phyloP scores from a whole-genome alignment of 192 early-diverging fungal genomes.

The Coemansia sp. region DNA sequence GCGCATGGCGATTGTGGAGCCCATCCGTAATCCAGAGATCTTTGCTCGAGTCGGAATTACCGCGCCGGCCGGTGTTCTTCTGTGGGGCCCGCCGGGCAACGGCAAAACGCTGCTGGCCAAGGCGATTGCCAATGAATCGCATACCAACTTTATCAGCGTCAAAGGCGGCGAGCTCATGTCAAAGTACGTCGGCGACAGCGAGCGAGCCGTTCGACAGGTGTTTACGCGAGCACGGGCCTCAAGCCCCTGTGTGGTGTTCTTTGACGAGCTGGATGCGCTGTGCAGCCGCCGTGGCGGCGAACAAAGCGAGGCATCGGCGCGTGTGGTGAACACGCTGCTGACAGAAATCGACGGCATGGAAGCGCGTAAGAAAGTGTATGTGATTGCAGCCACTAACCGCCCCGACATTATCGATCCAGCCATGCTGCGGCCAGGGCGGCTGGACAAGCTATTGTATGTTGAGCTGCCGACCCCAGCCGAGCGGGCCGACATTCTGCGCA shows the following conservation, averaged over 20 bases:
- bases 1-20: conserved; percentile 93
- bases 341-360: conserved; percentile 97
- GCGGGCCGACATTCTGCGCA: conserved; percentile 81
- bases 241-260: conserved; percentile 95
- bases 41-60: conserved; percentile 90
- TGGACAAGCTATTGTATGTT: conserved; percentile 98
- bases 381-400: conserved; percentile 97
- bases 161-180: conserved; percentile 98
- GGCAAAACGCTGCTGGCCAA: conserved; percentile 98
- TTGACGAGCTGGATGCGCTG: conserved; percentile 96
- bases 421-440: conserved; percentile 94
- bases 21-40: conserved; percentile 85
- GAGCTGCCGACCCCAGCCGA: conserved; percentile 82
- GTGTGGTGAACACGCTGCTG: conserved; percentile 95
- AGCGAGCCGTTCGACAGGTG: conserved; percentile 91
- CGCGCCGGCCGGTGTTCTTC: conserved; percentile 85
- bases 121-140: conserved; percentile 95
- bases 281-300: conserved; percentile 85
- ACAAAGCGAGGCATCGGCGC: conserved; percentile 84
- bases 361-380: conserved; percentile 83
- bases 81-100: conserved; percentile 98
- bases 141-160: conserved; percentile 97
- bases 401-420: conserved; percentile 98
- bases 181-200: conserved; percentile 99
- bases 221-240: conserved; percentile 92